Evolutionary conservation across 2,329 filamentous ascomycete species (phyloP), one percentile per base, ranked within the genome.

Genomic region (Monilinia fructicola): DNA sequence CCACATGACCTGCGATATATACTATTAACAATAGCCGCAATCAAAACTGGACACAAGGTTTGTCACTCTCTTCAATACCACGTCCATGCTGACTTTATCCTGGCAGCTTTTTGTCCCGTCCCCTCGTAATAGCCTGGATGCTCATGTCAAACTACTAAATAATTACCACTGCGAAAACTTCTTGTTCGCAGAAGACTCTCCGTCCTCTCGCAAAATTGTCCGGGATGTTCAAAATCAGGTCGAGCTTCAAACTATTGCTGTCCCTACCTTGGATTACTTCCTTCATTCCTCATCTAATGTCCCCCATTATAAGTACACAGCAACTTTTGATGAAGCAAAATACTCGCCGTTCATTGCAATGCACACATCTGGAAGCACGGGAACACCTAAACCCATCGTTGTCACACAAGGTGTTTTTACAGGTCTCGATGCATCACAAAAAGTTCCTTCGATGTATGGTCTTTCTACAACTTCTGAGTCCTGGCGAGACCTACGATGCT

Each of bases 271-370:
- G 6, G 16, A 65, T 50, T 48, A 59, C 11, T 59, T 59, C 12
- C n/a, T 65, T 9, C 28, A 56, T 59, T n/a, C 55, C 23, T 21
- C 28, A 48, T 46, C 55, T 16, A 42, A 50, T 35, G 31, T 18
- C 16, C 42, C 40, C 4, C 53, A 65, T 26, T 65, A 50, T 28
- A 18, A 56, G 31, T 60, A 67, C 35, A 52, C 48, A 16, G 23
- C 56, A 12, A 64, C 54, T 1, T 79, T 74, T 28, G 73, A 75
- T 0, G 70, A 75, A 31, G 68, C 46, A 2, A 63, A 48, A 12
- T 46, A 63, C 42, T 18, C 58, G 1, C 64, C 64, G 18, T 46
- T 69, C 21, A 35, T 64, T 5, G 38, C 60, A 35, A 44, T 67
- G 14, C 68, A 69, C 23, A 67, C 68, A 38, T 69, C 68, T n/a